phyloP scores from a whole-genome alignment of 129 eudicot genomes.

The Arctium minus region DNA sequence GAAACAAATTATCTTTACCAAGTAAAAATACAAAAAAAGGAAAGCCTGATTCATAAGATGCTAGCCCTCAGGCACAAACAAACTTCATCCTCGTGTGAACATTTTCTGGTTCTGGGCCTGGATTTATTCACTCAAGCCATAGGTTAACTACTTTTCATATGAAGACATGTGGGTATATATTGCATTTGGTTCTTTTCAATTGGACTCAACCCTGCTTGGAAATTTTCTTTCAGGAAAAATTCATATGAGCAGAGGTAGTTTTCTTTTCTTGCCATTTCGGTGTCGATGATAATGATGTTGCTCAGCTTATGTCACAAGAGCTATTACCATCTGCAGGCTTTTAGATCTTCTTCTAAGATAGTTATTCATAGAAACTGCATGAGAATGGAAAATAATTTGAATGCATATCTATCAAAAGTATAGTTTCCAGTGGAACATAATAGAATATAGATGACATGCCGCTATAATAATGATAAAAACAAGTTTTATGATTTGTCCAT shows the following conservation, averaged over 20 bases:
- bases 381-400: neutral
- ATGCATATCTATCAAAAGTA: neutral
- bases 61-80: too few species aligned
- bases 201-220: neutral
- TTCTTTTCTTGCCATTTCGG: neutral
- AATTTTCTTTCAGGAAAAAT: neutral
- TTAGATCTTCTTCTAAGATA: neutral
- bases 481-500: constrained; percentile 1
- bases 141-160: neutral
- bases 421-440: neutral
- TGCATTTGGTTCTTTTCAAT: neutral
- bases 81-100: neutral
- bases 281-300: neutral
- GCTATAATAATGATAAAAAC: neutral
- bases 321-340: neutral
- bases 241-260: constrained; percentile 51
- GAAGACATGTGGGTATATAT: neutral
- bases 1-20: too few species aligned
- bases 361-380: neutral
- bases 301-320: neutral
- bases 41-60: too few species aligned
- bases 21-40: too few species aligned
- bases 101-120: neutral
- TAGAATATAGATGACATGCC: neutral
- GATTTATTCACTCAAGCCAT: neutral